These are phyloP conservation scores for Exsudoporus frostii DNA, from an alignment of 768 basidiomycete species.

Conservation along the genomic window DNA sequence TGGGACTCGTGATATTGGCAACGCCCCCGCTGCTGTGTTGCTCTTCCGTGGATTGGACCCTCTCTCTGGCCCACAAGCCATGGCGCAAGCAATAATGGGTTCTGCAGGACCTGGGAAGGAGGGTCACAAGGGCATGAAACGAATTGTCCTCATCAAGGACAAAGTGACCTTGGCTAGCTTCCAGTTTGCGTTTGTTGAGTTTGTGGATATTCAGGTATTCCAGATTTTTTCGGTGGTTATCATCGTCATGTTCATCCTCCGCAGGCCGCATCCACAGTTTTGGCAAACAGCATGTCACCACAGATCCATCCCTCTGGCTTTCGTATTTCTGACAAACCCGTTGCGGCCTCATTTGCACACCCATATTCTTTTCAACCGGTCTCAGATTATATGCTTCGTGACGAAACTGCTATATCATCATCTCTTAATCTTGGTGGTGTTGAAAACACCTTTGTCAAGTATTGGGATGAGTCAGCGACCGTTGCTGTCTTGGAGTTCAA, in stretches of 20 bases:
- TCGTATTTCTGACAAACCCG: constrained; percentile 82
- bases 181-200: constrained; percentile 94
- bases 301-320: constrained; percentile 91
- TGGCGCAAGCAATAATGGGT: constrained; percentile 76
- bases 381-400: constrained; percentile 67
- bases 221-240: neutral
- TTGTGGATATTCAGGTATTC: constrained; percentile 75
- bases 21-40: constrained; percentile 74
- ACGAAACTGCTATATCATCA: constrained; percentile 72
- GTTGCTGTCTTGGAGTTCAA: constrained; percentile 76
- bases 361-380: constrained; percentile 86
- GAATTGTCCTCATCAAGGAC: constrained; percentile 88
- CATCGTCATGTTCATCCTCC: constrained; percentile 9
- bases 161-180: constrained; percentile 83
- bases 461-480: constrained; percentile 89
- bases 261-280: constrained; percentile 77
- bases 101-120: constrained; percentile 77
- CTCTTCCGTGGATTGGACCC: constrained; percentile 90
- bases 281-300: constrained; percentile 85
- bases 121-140: constrained; percentile 82
- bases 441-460: constrained; percentile 74
- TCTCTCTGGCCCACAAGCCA: constrained; percentile 82
- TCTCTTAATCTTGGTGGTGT: constrained; percentile 67
- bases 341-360: constrained; percentile 91
- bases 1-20: constrained; percentile 94